Conservation (phyloP, 1,284 basidiomycete genomes). For the Schizophyllum commune region DNA sequence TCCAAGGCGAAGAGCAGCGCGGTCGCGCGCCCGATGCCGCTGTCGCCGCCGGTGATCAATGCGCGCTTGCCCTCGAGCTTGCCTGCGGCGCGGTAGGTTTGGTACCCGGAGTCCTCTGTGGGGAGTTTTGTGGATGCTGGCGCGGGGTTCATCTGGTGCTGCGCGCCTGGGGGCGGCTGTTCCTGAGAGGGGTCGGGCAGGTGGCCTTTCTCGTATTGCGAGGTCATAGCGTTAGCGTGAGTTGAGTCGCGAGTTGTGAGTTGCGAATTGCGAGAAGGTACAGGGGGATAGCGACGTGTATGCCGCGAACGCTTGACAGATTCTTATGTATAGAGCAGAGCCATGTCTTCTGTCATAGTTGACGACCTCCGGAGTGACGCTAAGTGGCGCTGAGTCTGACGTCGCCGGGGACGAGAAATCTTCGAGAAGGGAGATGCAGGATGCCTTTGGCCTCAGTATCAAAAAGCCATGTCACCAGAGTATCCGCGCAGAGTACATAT, state of each 20-base stretch:
- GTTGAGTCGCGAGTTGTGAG: not conserved
- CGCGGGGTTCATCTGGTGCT: slow-evolving; percentile 28
- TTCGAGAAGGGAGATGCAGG: too few relatives aligned
- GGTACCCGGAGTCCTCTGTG: slow-evolving; percentile 49
- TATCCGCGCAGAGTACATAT: too few relatives aligned
- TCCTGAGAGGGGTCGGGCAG: slow-evolving; percentile 19
- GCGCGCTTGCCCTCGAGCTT: slow-evolving; percentile 49
- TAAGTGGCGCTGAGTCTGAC: not conserved
- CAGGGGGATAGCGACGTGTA: not conserved
- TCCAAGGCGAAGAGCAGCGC: slow-evolving; percentile 59
- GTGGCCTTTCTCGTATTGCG: not conserved
- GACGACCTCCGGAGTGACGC: not conserved
- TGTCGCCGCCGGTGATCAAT: slow-evolving; percentile 49
- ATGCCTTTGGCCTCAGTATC: too few relatives aligned
- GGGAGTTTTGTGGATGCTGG: slow-evolving; percentile 40
- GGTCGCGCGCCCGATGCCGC: slow-evolving; percentile 51
- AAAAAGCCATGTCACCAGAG: too few relatives aligned
- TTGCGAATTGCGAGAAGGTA: not conserved
- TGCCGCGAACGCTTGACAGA: not conserved
- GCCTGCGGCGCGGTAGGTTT: slow-evolving; percentile 27
- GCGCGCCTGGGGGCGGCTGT: slow-evolving; percentile 39
- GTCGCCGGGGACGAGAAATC: not conserved
- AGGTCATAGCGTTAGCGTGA: not conserved
- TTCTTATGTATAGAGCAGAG: not conserved
- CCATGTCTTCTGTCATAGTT: not conserved